Evolutionary conservation across 345 rosid species (phyloP).

Genomic region (Populus euphratica): DNA sequence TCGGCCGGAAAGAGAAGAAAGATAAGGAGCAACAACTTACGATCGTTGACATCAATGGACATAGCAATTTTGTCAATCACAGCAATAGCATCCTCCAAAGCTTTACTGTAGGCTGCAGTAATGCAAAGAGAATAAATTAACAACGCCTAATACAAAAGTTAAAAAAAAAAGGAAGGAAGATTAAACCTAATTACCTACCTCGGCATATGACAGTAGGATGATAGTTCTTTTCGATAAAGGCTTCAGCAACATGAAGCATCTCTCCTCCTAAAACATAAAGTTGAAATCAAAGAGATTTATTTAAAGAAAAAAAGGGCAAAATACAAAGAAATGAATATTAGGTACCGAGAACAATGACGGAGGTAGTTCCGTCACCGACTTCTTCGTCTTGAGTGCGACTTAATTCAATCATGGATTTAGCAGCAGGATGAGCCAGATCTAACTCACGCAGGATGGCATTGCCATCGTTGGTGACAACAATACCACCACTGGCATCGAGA

Average conservation of each 20-base stretch:
- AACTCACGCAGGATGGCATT: constrained; percentile 90
- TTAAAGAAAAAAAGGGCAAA: background rate
- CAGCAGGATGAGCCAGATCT: constrained; percentile 94
- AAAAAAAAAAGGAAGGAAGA: no score
- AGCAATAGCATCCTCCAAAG: constrained; percentile 86
- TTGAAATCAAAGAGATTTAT: background rate
- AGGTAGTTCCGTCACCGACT: constrained; percentile 98
- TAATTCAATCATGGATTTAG: constrained; percentile 96
- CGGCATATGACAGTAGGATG: constrained; percentile 95
- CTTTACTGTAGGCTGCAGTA: constrained; percentile 79
- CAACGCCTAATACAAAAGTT: background rate
- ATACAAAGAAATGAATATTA: background rate
- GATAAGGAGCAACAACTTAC: constrained; percentile 40
- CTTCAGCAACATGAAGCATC: constrained; percentile 97
- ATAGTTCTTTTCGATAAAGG: constrained; percentile 77
- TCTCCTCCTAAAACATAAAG: constrained; percentile 63
- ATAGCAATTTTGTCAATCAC: constrained; percentile 93
- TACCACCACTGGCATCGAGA: constrained; percentile 88
- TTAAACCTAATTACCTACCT: constrained; percentile 37
- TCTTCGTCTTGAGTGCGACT: constrained; percentile 98
- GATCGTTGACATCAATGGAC: constrained; percentile 71
- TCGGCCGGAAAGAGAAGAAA: background rate
- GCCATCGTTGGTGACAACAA: constrained; percentile 93
- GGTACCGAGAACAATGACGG: constrained; percentile 89
- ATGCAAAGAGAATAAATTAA: background rate